These are phyloP conservation scores for Globisporangium splendens DNA, from an alignment of 352 stramenopile genomes.

Conservation along the genomic window DNA sequence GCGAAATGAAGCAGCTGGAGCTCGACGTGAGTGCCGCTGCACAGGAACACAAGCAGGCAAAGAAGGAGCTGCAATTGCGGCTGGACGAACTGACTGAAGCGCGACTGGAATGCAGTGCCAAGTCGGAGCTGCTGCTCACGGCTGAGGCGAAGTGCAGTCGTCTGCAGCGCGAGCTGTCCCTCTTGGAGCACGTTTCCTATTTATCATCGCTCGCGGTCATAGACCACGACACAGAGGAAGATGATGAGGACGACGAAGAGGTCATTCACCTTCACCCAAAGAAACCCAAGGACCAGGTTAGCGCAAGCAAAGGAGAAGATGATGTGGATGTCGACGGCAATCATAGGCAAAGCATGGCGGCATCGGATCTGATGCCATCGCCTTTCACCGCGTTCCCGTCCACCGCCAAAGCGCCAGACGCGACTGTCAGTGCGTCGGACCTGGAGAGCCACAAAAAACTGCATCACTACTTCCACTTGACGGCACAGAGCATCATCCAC, in stretches of 20 bases:
- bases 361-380: slow-evolving; percentile 8
- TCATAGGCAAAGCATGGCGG: too few relatives aligned
- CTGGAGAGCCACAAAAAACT: slow-evolving; percentile 79
- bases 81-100: slow-evolving; percentile 35
- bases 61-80: slow-evolving; percentile 35
- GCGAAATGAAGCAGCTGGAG: slow-evolving; percentile 20
- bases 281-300: too few relatives aligned
- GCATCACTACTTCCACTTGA: slow-evolving; percentile 87
- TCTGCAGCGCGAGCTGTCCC: slow-evolving; percentile 65
- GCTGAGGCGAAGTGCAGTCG: slow-evolving; percentile 61
- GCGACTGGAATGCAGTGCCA: slow-evolving; percentile 37
- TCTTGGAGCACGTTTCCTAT: slow-evolving; percentile 77
- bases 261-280: slow-evolving; percentile 10
- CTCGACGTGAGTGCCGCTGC: slow-evolving; percentile 2
- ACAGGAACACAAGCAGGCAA: slow-evolving; percentile 21
- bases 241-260: slow-evolving; percentile 55
- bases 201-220: slow-evolving; percentile 57
- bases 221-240: slow-evolving; percentile 63
- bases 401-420: slow-evolving; percentile 28
- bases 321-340: too few relatives aligned
- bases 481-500: slow-evolving; percentile 82
- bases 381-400: slow-evolving; percentile 37
- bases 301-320: too few relatives aligned
- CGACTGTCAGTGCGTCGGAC: slow-evolving; percentile 49
- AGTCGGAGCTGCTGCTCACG: slow-evolving; percentile 60